Evolutionary conservation across 116 monocot genomes (phyloP).

Genomic region (Iris pallida): DNA sequence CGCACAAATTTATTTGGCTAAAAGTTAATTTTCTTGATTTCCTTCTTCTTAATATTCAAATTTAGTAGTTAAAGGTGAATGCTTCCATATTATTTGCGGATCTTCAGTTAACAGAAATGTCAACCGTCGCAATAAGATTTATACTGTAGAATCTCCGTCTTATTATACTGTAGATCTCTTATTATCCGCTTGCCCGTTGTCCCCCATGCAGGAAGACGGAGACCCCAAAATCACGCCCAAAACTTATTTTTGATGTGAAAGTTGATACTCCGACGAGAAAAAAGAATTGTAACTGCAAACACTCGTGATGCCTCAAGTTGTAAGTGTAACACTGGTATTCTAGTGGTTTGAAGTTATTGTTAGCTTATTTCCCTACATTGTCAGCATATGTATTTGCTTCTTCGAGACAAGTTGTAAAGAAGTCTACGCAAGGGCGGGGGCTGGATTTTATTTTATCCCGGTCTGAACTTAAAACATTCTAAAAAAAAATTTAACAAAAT

Average conservation of each 20-base stretch:
- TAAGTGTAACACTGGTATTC: constrained; percentile 21
- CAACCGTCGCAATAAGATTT: background rate
- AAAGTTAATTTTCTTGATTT: no score
- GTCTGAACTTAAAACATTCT: no score
- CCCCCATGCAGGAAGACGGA: constrained; percentile 33
- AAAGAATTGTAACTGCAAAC: constrained; percentile 56
- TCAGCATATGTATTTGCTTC: no score
- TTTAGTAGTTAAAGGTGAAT: background rate
- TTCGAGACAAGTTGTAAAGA: no score
- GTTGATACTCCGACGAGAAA: constrained; percentile 48
- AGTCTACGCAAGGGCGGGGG: no score
- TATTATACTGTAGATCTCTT: no score
- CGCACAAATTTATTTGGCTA: no score
- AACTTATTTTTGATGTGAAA: constrained; percentile 45
- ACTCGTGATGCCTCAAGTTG: constrained; percentile 63
- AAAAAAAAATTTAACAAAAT: no score
- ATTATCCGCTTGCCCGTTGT: background rate
- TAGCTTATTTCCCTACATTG: background rate
- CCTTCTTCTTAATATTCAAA: no score
- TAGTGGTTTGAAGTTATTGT: background rate
- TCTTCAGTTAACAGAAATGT: background rate
- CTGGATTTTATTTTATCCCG: no score
- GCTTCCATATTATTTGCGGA: background rate
- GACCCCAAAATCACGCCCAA: constrained; percentile 37
- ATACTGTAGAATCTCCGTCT: background rate